These are phyloP conservation scores for Salix brachista DNA, from an alignment of 345 rosid species.

Conservation along the genomic window DNA sequence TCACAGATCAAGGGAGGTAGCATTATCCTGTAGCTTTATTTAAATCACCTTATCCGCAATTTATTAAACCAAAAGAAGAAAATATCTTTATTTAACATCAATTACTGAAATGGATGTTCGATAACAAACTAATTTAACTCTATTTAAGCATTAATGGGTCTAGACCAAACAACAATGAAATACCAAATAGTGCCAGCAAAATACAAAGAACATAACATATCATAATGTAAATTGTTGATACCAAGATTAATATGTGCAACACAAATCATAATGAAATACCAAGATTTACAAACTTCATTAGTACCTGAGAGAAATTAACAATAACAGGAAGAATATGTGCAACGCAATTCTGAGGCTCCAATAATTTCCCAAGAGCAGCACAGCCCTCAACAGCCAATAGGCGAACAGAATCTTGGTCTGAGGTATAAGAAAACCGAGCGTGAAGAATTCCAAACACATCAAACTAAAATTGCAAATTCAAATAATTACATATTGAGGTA, in stretches of 20 bases:
- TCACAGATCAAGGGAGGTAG: not conserved
- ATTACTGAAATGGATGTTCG: not conserved
- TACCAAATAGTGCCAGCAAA: not conserved
- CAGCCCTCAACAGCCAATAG: slow-evolving; percentile 95
- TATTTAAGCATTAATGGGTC: not conserved
- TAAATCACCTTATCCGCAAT: not conserved
- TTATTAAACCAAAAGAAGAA: not conserved
- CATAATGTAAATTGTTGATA: not conserved
- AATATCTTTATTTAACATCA: not conserved
- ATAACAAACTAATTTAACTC: not conserved
- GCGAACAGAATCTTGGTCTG: slow-evolving; percentile 98
- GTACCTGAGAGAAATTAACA: slow-evolving; percentile 92
- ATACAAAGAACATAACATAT: not conserved
- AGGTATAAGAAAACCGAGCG: not conserved
- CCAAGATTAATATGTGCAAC: too few species aligned
- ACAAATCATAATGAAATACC: too few species aligned
- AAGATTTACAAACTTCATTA: not conserved
- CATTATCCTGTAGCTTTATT: not conserved
- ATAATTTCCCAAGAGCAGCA: slow-evolving; percentile 92
- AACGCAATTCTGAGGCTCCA: slow-evolving; percentile 88
- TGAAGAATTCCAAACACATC: not conserved
- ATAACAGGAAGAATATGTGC: slow-evolving; percentile 86
- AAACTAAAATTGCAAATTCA: not conserved
- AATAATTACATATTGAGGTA: too few species aligned
- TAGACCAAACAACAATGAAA: not conserved